These are phyloP conservation scores for Camellia oleifera DNA, from an alignment of 179 eudicot genomes.

Conservation along the genomic window DNA sequence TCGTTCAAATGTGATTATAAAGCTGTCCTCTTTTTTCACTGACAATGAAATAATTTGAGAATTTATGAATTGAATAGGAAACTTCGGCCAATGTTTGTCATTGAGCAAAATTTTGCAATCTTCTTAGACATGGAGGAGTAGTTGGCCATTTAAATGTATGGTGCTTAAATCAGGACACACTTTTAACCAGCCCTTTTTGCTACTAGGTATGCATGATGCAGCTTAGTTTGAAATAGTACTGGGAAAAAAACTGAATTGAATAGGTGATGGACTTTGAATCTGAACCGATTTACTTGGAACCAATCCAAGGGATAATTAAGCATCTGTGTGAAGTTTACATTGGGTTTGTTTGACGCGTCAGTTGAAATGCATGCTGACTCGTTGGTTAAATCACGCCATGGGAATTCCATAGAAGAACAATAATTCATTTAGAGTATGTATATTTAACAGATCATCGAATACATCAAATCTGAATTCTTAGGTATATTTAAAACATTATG, in stretches of 20 bases:
- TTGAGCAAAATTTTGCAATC: background rate
- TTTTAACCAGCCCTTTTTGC: background rate
- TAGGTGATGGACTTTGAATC: background rate
- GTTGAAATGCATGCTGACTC: background rate
- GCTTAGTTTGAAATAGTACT: background rate
- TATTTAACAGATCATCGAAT: no score
- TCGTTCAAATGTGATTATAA: background rate
- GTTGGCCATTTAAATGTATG: background rate
- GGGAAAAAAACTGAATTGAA: background rate
- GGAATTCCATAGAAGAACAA: no score
- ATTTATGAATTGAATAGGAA: background rate
- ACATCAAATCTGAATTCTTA: no score
- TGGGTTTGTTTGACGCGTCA: background rate
- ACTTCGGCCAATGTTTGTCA: no score
- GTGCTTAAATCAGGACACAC: conserved; percentile 1
- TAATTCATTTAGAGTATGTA: no score
- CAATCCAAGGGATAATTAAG: background rate
- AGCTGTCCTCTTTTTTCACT: background rate
- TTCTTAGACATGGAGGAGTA: background rate
- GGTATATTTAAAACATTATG: no score
- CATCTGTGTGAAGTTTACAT: background rate
- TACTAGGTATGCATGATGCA: background rate
- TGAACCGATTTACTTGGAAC: background rate
- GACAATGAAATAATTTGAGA: background rate
- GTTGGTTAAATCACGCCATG: background rate